Base-by-base conservation (phyloP, 2,329 filamentous ascomycete genomes). In the Colletotrichum aenigma region DNA sequence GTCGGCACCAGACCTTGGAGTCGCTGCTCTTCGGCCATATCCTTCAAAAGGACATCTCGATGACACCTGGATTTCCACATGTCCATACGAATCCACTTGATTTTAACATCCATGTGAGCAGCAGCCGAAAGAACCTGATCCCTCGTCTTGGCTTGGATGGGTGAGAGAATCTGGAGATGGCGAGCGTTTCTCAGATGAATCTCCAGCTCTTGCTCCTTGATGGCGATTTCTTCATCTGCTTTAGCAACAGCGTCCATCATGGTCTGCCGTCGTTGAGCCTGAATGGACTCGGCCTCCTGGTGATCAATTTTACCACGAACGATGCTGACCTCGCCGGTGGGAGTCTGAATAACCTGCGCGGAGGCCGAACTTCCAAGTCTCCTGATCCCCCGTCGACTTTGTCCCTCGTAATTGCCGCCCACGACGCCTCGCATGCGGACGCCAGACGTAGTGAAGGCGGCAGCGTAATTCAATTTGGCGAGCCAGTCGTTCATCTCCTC, bases 401-500 rank as follows among this genome's bases (percentile, higher is more conserved):
- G 95, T 4, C 94, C 95, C 81, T 98, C 95, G 80, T 98, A 97
- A 79, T 94, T 93, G 7, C 94, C 94, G 15, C 95, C 96, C 68
- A 97, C 90, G 72, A 98, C 93, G 26, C 96, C 96, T 79, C 96
- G 92, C 89, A 98, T 97, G 58, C 95, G 92, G 7, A 98, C 95
- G 15, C 96, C 96, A 7, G 96, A 95, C 1, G 96, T 98, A 79
- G 95, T 92, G 84, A 98, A 98, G 1, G 97, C 95, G 10, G 97
- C 96, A 38, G 96, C 96, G 82, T 98, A 98, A 83, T 99, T 99
- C 76, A 99, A 90, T 81, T 98, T 97, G 9, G 94, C 95, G 32
- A 99, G 88, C 97, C 97, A 99, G 82, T 99, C 97, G 80, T 98
- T 98, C 90, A 98, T 93, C 80, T 99, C 97, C 2, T 92, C 88